Base-by-base conservation (phyloP, 2,329 filamentous ascomycete species). In the Beauveria rudraprayagi region DNA sequence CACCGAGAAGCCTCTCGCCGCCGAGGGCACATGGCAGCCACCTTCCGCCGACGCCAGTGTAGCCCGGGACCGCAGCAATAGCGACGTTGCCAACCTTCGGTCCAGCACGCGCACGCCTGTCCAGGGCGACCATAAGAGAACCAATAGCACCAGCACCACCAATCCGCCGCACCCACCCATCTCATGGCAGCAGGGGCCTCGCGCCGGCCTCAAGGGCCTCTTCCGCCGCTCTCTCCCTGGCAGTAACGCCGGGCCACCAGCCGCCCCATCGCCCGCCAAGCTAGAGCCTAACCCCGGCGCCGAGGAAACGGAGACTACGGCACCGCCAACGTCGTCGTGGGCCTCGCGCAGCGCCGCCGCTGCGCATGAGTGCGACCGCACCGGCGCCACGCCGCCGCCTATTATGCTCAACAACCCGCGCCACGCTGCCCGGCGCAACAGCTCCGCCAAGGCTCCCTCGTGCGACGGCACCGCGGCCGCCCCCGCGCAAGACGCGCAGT, bases 351-450 rank as follows among this genome's bases (percentile, higher is more conserved):
- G 65, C 16, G 70, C 72, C 3, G 62, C 70, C 0, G 61, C 65
- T 0, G 16, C 28, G 46, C 19, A 60, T 1, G 77, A 78, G 1
- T 78, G 80, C 4, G 78, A 81, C 10, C 69, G 75, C 4, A 69
- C 73, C 1, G 78, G 82, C 34, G 79, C 80, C 0, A 85, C 82
- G 8, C 82, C 82, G 3, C 82, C 82, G 5, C 82, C 82, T 1
- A 85, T 85, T 56, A 70, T 79, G 73, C 75, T 81, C 17, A 80
- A 57, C 44, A 46, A 57, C 10, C 43, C 78, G 56, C 72, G 69
- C 24, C 72, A 73, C 5, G 70, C 73, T 5, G 63, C 62, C 26
- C 67, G 72, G 24, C 65, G 70, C 7, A 63, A 66, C 55, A 64
- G 67, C 55, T 70, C 71, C 4, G 54, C 65, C 1, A 30, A 43